These are phyloP conservation scores for Alternaria solani DNA, from an alignment of 2,329 filamentous ascomycete species.

Conservation along the genomic window DNA sequence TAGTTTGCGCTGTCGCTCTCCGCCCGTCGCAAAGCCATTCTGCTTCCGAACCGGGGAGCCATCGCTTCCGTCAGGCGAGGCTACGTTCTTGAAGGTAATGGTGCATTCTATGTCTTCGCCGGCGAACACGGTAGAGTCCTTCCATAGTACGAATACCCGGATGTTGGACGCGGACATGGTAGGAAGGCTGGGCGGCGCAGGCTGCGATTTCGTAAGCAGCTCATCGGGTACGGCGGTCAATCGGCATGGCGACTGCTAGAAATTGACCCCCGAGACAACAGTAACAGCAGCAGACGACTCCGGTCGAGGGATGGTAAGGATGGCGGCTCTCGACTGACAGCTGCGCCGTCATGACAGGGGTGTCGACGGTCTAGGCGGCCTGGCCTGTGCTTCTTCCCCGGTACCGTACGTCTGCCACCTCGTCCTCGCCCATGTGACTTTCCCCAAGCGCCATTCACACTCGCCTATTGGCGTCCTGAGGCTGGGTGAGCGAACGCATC, in stretches of 20 bases:
- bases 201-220: slow-evolving; percentile 38
- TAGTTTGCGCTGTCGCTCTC: slow-evolving; percentile 51
- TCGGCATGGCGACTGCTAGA: slow-evolving; percentile 39
- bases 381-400: slow-evolving; percentile 7
- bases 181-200: slow-evolving; percentile 35
- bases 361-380: slow-evolving; percentile 2
- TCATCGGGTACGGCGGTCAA: slow-evolving; percentile 41
- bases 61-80: slow-evolving; percentile 55
- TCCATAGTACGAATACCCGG: slow-evolving; percentile 94
- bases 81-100: slow-evolving; percentile 93
- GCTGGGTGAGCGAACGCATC: not conserved
- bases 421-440: not conserved
- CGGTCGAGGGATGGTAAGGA: slow-evolving; percentile 6
- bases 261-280: slow-evolving; percentile 12
- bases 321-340: slow-evolving; percentile 2
- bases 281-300: slow-evolving; percentile 11
- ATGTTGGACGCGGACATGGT: slow-evolving; percentile 68
- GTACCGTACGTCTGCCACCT: not conserved
- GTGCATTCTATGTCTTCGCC: slow-evolving; percentile 95
- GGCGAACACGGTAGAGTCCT: slow-evolving; percentile 92
- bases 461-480: not conserved
- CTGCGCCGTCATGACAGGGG: slow-evolving; percentile 17
- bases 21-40: slow-evolving; percentile 48
- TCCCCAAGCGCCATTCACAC: too few relatives aligned
- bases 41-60: slow-evolving; percentile 41